These are phyloP conservation scores for Allium cepa DNA, from an alignment of 106 monocot genomes.

Conservation along the genomic window DNA sequence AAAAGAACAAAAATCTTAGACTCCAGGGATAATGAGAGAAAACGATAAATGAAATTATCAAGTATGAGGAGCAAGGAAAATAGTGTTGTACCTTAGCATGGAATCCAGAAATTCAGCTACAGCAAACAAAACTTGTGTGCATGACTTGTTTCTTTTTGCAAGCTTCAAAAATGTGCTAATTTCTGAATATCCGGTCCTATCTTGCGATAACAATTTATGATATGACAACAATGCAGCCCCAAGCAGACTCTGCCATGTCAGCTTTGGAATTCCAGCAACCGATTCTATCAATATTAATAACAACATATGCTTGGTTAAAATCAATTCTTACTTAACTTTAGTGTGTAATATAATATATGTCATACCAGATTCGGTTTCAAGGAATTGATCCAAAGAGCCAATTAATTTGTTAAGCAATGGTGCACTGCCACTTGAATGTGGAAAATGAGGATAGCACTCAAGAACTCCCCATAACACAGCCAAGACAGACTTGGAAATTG, in stretches of 20 bases:
- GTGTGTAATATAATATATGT: background rate
- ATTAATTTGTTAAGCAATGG: slow-evolving; percentile 26
- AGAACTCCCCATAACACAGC: slow-evolving; percentile 71
- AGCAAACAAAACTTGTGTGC: slow-evolving; percentile 52
- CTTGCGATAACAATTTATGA: slow-evolving; percentile 33
- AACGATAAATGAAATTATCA: background rate
- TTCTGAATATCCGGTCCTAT: slow-evolving; percentile 26
- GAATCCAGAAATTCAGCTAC: slow-evolving; percentile 71
- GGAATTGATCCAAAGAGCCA: slow-evolving; percentile 30
- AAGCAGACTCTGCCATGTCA: slow-evolving; percentile 70
- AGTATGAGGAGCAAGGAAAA: background rate
- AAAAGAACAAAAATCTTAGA: too few species aligned
- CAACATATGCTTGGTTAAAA: background rate
- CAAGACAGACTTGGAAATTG: slow-evolving; percentile 29
- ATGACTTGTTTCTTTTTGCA: slow-evolving; percentile 58
- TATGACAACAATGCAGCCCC: slow-evolving; percentile 55
- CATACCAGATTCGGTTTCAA: slow-evolving; percentile 46
- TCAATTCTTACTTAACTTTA: background rate
- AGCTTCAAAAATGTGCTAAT: slow-evolving; percentile 32
- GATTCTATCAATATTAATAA: background rate
- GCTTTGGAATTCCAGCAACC: slow-evolving; percentile 43
- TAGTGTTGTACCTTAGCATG: slow-evolving; percentile 35
- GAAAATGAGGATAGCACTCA: slow-evolving; percentile 47
- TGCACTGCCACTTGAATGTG: slow-evolving; percentile 11
- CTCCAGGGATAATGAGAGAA: too few species aligned